A percentile compares a stretch with the other conserved stretches of the same genome.
These are phyloP conservation scores for Asterochloris erici DNA, from an alignment of 139 green algal species.

Conservation along the genomic window DNA sequence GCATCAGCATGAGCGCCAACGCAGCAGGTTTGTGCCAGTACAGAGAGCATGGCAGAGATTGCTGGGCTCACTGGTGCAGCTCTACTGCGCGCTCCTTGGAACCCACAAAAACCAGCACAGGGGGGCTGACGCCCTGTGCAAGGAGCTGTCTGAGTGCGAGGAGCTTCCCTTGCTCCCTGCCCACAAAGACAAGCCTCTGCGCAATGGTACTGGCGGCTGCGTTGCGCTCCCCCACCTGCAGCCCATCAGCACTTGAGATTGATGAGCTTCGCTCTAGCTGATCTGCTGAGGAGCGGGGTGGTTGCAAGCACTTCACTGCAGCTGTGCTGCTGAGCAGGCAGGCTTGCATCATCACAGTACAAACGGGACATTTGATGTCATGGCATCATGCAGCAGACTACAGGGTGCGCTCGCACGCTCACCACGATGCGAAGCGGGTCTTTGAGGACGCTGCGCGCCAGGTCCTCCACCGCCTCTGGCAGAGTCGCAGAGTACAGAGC, in stretches of 20 bases:
- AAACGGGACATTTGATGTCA: no score
- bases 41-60: neutral
- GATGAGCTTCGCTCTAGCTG: no score
- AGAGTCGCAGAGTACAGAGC: constrained; percentile 91
- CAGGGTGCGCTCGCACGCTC: no score
- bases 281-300: no score
- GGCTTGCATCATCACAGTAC: no score
- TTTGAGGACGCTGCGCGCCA: constrained; percentile 80
- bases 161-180: constrained; percentile 87
- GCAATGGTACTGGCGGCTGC: constrained; percentile 58
- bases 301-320: no score
- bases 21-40: no score
- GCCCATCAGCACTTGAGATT: no score
- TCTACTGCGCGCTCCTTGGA: constrained; percentile 83
- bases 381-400: no score
- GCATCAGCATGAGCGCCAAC: no score
- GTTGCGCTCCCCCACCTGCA: constrained; percentile 55
- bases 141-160: constrained; percentile 90
- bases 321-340: no score
- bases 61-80: constrained; percentile 47
- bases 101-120: constrained; percentile 90
- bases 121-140: constrained; percentile 64
- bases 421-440: constrained; percentile 87
- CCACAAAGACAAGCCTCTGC: constrained; percentile 92
- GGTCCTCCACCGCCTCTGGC: constrained; percentile 79